Conservation (phyloP, 257 asterid species). For the Ehretia macrophylla region DNA sequence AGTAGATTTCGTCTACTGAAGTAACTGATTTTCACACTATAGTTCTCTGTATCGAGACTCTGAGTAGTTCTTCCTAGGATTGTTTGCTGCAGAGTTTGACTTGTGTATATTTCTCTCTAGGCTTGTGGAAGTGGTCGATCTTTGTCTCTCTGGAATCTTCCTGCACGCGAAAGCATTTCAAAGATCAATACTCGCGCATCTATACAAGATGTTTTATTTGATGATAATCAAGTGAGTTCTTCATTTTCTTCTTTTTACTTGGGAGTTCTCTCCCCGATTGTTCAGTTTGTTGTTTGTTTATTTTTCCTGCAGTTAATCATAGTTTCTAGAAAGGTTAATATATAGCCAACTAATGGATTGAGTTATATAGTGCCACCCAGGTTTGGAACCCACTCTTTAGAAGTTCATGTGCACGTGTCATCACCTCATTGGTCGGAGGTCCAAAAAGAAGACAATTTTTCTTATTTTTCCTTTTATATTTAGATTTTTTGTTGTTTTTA, state of each 20-base stretch:
- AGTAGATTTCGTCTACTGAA: too few species aligned
- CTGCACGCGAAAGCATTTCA: constrained; percentile 76
- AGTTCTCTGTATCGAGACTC: too few species aligned
- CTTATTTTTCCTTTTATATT: too few species aligned
- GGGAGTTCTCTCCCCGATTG: neutral
- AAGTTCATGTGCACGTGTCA: too few species aligned
- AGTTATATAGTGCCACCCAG: too few species aligned
- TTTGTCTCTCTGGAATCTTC: constrained; percentile 87
- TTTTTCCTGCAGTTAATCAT: neutral
- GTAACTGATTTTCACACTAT: too few species aligned
- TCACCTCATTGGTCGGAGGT: too few species aligned
- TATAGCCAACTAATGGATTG: too few species aligned
- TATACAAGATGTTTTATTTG: constrained; percentile 70
- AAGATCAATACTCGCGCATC: constrained; percentile 44
- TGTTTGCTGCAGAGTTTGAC: neutral
- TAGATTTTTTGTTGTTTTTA: too few species aligned
- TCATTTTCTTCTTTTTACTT: constrained; percentile 5
- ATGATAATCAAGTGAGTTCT: constrained; percentile 68
- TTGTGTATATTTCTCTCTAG: constrained; percentile 32
- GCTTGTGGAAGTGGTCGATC: constrained; percentile 88
- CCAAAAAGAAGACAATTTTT: too few species aligned
- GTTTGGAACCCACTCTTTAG: too few species aligned
- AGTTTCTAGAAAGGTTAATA: neutral
- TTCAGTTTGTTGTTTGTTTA: neutral
- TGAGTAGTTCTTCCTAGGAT: neutral